Conservation (phyloP, 805 yeast genomes). For the Kazachstania taianensis region DNA sequence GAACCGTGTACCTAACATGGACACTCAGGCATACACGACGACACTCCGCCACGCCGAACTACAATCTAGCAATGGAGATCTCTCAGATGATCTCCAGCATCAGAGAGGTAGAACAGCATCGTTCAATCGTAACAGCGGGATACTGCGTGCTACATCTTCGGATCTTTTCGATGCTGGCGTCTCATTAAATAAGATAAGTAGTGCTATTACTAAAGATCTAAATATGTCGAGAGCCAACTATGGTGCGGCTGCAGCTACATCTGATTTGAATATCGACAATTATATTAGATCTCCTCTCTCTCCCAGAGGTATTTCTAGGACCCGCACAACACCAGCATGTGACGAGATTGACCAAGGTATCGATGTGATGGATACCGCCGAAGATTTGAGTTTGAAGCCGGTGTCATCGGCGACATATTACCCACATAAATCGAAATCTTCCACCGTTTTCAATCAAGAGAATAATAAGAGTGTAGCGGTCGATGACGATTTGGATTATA, state of each 20-base stretch:
- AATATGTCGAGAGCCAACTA: neutral
- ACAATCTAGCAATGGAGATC: neutral
- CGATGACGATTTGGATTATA: neutral
- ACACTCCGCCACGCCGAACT: neutral
- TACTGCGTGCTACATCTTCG: neutral
- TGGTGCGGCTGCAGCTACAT: neutral
- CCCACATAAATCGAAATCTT: conserved; percentile 44
- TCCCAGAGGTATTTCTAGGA: neutral
- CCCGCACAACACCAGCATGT: neutral
- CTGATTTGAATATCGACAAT: neutral
- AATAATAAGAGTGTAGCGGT: no score
- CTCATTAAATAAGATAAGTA: neutral
- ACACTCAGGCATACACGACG: neutral
- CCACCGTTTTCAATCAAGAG: neutral
- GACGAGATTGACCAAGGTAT: conserved; percentile 4
- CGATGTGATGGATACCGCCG: neutral
- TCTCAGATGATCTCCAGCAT: neutral
- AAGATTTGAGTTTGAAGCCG: conserved; percentile 37
- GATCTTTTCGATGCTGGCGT: no score
- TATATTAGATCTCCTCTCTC: neutral
- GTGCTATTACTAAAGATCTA: neutral
- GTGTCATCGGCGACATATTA: conserved; percentile 62
- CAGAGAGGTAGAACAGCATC: neutral
- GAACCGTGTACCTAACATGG: neutral
- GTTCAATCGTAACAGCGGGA: neutral